These are phyloP conservation scores for Podospora fimiseda DNA, from an alignment of 495 filamentous ascomycete species.

Conservation along the genomic window DNA sequence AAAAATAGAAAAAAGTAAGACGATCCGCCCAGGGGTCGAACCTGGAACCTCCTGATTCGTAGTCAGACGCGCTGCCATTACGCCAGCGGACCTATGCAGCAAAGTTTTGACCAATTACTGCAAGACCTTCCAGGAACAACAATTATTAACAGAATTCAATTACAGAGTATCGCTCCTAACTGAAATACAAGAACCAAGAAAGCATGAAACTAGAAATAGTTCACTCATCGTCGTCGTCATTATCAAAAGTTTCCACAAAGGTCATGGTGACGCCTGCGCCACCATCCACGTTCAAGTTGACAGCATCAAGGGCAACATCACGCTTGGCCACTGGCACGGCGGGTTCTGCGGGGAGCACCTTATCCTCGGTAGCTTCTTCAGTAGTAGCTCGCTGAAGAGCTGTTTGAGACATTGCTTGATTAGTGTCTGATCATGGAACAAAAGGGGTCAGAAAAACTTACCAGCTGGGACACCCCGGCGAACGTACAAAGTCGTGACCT, in stretches of 20 bases:
- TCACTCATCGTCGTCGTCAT: slow-evolving; percentile 28
- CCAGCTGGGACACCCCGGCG: slow-evolving; percentile 38
- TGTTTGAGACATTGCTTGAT: slow-evolving; percentile 7
- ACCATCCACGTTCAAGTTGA: slow-evolving; percentile 45
- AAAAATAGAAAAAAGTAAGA: background rate
- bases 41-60: slow-evolving; percentile 9
- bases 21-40: slow-evolving; percentile 8
- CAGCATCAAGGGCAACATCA: slow-evolving; percentile 34
- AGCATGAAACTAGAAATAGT: background rate
- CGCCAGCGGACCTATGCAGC: slow-evolving; percentile 7
- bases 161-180: background rate
- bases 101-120: too few species aligned
- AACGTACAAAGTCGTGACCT: slow-evolving; percentile 47
- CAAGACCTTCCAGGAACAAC: too few species aligned
- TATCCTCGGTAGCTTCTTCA: too few species aligned
- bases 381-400: background rate
- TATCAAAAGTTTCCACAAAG: slow-evolving; percentile 40
- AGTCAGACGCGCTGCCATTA: slow-evolving; percentile 9
- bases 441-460: slow-evolving; percentile 22
- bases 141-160: too few species aligned
- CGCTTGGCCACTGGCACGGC: slow-evolving; percentile 22
- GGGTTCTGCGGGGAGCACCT: slow-evolving; percentile 30
- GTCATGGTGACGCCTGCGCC: slow-evolving; percentile 44
- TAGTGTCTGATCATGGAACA: slow-evolving; percentile 9
- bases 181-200: background rate